These are phyloP conservation scores for Acanthamoeba castellanii DNA, from an alignment of 208 protist genomes.

Conservation along the genomic window DNA sequence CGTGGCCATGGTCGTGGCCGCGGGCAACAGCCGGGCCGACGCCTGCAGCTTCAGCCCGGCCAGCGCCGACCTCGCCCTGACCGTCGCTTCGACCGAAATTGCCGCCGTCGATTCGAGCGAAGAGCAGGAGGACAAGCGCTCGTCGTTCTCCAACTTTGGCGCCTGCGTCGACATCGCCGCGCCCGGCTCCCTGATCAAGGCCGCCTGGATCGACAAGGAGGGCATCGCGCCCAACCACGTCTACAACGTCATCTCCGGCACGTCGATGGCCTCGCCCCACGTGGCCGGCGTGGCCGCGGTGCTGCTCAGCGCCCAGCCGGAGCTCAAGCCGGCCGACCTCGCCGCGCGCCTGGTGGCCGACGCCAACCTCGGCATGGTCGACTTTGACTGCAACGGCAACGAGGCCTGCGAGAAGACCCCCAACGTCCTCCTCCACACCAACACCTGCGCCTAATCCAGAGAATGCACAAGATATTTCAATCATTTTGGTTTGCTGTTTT, in stretches of 20 bases:
- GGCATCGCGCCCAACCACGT: not conserved
- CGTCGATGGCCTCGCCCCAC: conserved; percentile 77
- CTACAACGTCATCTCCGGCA: conserved; percentile 71
- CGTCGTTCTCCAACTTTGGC: conserved; percentile 76
- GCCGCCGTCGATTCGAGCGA: not conserved
- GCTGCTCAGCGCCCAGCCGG: conserved; percentile 30
- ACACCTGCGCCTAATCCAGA: too few relatives aligned
- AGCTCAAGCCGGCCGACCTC: not conserved
- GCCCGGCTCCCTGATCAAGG: conserved; percentile 67
- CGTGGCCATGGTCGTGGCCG: conserved; percentile 73
- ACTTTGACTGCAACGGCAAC: too few relatives aligned
- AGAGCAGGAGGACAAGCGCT: not conserved
- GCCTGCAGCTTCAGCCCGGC: conserved; percentile 74
- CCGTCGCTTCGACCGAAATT: conserved; percentile 34
- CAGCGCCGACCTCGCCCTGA: conserved; percentile 5
- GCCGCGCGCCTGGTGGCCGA: too few relatives aligned
- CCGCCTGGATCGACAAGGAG: conserved; percentile 16
- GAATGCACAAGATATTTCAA: too few relatives aligned
- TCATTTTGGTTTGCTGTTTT: too few relatives aligned
- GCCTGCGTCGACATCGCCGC: conserved; percentile 54
- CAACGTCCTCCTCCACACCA: too few relatives aligned
- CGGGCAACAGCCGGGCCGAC: conserved; percentile 40
- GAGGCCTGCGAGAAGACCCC: too few relatives aligned
- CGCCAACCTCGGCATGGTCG: too few relatives aligned
- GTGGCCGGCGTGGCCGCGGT: conserved; percentile 72